Conservation (phyloP, 495 filamentous ascomycete genomes). For the Haplographium delicatum region DNA sequence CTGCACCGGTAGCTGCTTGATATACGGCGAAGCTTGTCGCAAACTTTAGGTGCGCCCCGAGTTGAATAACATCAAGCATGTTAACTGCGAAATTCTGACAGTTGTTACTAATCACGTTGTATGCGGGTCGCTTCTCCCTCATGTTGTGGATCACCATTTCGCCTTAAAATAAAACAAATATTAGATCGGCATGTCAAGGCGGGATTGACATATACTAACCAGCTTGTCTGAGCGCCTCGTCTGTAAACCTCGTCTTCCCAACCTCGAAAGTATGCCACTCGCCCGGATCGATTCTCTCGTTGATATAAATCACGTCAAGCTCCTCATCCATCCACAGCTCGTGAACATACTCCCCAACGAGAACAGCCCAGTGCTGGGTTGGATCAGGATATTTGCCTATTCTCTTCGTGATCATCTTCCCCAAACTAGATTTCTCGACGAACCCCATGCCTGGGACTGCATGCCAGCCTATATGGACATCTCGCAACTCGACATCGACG, state of each 20-base stretch:
- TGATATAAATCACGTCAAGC: conserved; percentile 41
- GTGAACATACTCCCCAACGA: conserved; percentile 41
- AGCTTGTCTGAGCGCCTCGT: conserved; percentile 38
- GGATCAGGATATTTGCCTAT: conserved; percentile 40
- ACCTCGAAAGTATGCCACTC: conserved; percentile 37
- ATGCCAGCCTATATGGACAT: conserved; percentile 42
- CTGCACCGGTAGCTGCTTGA: conserved; percentile 33
- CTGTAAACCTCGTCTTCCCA: conserved; percentile 41
- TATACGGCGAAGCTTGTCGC: conserved; percentile 38
- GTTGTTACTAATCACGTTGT: conserved; percentile 45
- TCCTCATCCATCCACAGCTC: conserved; percentile 40
- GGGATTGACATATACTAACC: conserved; percentile 24
- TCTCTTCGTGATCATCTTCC: conserved; percentile 36
- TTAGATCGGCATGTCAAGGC: conserved; percentile 2
- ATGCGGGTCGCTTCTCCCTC: conserved; percentile 32
- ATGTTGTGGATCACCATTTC: conserved; percentile 41
- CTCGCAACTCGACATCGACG: conserved; percentile 26
- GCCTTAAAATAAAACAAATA: conserved; percentile 18
- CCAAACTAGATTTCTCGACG: conserved; percentile 37
- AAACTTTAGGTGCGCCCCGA: conserved; percentile 34
- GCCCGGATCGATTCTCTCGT: conserved; percentile 28
- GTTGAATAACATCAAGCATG: conserved; percentile 38
- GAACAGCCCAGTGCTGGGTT: conserved; percentile 45
- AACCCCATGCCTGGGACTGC: conserved; percentile 38
- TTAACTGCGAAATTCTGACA: conserved; percentile 42